Conservation (phyloP, 1,284 basidiomycete genomes). For the Amylostereum chailletii region DNA sequence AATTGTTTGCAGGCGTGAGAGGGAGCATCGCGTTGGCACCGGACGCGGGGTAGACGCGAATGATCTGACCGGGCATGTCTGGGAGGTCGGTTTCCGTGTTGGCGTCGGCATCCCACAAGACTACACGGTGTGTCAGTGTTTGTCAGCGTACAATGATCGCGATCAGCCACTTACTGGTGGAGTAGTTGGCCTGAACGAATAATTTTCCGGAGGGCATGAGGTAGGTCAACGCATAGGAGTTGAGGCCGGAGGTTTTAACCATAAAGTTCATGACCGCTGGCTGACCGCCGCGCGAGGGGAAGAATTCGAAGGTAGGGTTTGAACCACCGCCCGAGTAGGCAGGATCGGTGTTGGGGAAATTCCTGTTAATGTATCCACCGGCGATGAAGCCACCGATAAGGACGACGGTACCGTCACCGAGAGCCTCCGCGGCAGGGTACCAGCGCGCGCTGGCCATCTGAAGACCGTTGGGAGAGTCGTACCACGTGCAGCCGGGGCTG, state of each 20-base stretch:
- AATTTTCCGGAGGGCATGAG: constrained; percentile 54
- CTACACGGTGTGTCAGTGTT: constrained; percentile 21
- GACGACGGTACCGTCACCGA: constrained; percentile 13
- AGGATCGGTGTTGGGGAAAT: constrained; percentile 13
- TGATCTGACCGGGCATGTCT: constrained; percentile 57
- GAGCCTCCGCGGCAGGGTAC: constrained; percentile 11
- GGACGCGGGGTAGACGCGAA: constrained; percentile 88
- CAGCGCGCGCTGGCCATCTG: constrained; percentile 10
- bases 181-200: constrained; percentile 80
- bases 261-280: constrained; percentile 39
- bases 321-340: constrained; percentile 8
- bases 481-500: constrained; percentile 29
- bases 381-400: constrained; percentile 11
- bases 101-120: constrained; percentile 51
- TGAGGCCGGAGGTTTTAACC: constrained; percentile 38
- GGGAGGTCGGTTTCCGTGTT: constrained; percentile 56
- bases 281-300: constrained; percentile 31
- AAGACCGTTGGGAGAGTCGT: constrained; percentile 24
- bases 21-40: constrained; percentile 88
- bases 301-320: constrained; percentile 34
- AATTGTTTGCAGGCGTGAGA: constrained; percentile 82
- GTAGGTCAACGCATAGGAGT: constrained; percentile 46
- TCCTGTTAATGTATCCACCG: constrained; percentile 17
- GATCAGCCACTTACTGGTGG: constrained; percentile 43
- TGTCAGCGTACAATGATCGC: not conserved